Conservation (phyloP, 495 filamentous ascomycete species). For the Aspergillus hancockii region DNA sequence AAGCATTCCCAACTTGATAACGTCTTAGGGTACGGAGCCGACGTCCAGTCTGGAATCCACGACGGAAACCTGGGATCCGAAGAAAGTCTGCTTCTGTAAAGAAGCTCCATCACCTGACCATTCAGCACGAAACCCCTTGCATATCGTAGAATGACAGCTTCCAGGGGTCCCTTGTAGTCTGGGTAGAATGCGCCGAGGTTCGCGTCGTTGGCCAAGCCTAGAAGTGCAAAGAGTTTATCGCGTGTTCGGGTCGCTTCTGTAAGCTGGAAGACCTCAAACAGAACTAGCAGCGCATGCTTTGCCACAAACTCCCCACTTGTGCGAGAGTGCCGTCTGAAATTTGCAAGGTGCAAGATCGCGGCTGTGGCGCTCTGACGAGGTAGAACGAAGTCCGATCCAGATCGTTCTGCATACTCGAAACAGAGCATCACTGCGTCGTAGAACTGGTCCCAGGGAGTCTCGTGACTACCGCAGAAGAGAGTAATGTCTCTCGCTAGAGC, state of each 20-base stretch:
- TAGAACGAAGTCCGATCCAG: not conserved
- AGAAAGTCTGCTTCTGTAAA: not conserved
- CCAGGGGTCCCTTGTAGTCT: not conserved
- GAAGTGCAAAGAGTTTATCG: not conserved
- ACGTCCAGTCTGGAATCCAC: not conserved
- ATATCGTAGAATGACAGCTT: not conserved
- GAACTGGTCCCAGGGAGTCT: not conserved
- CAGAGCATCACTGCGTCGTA: not conserved
- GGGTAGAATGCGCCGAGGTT: not conserved
- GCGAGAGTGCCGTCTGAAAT: not conserved
- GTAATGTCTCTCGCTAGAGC: not conserved
- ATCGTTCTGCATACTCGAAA: not conserved
- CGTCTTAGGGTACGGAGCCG: not conserved
- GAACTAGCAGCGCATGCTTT: not conserved
- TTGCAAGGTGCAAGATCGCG: not conserved
- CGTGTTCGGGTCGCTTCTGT: not conserved
- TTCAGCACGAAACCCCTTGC: not conserved
- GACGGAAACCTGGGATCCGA: not conserved
- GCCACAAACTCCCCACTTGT: not conserved
- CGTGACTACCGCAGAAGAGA: not conserved
- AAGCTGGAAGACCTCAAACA: not conserved
- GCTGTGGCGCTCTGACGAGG: not conserved
- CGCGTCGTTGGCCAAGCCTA: not conserved
- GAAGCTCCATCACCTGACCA: not conserved
- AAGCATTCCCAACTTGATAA: not conserved